These are phyloP conservation scores for Sesbania bispinosa DNA, from an alignment of 306 rosid species.

Conservation along the genomic window DNA sequence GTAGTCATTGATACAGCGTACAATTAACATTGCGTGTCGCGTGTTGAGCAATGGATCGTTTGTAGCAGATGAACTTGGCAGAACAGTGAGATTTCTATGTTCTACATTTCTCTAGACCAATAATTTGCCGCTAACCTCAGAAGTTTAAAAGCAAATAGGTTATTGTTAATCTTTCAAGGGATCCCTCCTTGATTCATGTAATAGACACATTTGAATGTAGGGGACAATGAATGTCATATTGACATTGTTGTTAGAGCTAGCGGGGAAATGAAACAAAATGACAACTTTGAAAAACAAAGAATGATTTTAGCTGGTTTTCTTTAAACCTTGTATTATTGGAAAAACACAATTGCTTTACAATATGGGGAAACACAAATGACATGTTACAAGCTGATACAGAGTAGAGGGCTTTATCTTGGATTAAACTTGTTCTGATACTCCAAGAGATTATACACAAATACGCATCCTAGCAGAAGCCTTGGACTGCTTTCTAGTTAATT, in stretches of 20 bases:
- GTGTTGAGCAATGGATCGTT: no score
- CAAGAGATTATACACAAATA: conserved; percentile 45
- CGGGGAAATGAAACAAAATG: conserved; percentile 7
- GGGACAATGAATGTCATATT: not conserved
- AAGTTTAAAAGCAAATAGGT: no score
- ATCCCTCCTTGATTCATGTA: no score
- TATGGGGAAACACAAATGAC: not conserved
- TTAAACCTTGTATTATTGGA: conserved; percentile 1
- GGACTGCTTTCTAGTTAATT: conserved; percentile 25
- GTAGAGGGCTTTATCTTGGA: conserved; percentile 19
- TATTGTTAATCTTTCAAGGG: no score
- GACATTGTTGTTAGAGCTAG: not conserved
- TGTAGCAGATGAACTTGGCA: no score
- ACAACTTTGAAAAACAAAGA: not conserved
- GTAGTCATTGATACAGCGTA: no score
- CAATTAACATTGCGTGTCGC: no score
- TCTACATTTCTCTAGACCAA: not conserved
- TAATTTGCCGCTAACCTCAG: not conserved
- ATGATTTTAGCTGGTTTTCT: not conserved
- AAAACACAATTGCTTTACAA: conserved; percentile 31
- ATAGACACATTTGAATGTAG: no score
- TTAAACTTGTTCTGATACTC: conserved; percentile 24
- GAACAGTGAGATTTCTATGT: not conserved
- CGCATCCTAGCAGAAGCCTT: conserved; percentile 30
- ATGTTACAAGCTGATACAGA: conserved; percentile 23